Percentiles rank a stretch among this genome's conserved stretches.
These are phyloP conservation scores for Lobosporangium transversale DNA, from an alignment of 192 early-diverging fungal genomes.

Conservation along the genomic window DNA sequence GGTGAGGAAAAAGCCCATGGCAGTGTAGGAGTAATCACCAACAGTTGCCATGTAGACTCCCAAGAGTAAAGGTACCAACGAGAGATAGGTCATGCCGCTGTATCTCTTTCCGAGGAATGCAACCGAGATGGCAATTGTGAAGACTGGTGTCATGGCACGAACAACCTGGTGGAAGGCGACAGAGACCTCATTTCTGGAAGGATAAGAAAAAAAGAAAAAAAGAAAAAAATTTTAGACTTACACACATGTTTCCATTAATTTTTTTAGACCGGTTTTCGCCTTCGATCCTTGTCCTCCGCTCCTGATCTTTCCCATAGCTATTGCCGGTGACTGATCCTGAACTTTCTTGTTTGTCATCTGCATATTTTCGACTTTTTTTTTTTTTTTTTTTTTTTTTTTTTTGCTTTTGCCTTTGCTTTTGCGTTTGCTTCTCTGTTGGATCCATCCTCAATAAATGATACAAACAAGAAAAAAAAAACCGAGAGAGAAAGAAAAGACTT, in stretches of 20 bases:
- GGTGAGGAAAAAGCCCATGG: slow-evolving; percentile 79
- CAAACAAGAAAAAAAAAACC: background rate
- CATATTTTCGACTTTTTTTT: background rate
- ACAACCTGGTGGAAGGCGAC: slow-evolving; percentile 83
- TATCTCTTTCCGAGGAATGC: slow-evolving; percentile 67
- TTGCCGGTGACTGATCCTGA: no score
- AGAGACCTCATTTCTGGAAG: slow-evolving; percentile 38
- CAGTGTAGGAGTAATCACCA: slow-evolving; percentile 80
- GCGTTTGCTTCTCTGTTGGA: no score
- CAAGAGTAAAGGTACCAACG: slow-evolving; percentile 69
- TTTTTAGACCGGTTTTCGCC: no score
- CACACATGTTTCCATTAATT: no score
- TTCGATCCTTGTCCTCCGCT: no score
- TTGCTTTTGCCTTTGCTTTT: no score
- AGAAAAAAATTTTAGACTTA: background rate
- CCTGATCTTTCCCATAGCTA: no score
- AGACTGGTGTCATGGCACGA: slow-evolving; percentile 84
- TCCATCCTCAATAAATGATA: no score
- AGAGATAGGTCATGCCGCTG: slow-evolving; percentile 64
- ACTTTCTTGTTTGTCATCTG: no score
- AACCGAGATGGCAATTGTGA: slow-evolving; percentile 75
- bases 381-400: slow-evolving; percentile 7
- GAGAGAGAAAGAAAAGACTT: slow-evolving; percentile 48
- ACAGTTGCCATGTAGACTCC: slow-evolving; percentile 89
- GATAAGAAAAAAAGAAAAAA: background rate